Evolutionary conservation across 805 yeast species (phyloP).

Genomic region (Alloascoidea africana): DNA sequence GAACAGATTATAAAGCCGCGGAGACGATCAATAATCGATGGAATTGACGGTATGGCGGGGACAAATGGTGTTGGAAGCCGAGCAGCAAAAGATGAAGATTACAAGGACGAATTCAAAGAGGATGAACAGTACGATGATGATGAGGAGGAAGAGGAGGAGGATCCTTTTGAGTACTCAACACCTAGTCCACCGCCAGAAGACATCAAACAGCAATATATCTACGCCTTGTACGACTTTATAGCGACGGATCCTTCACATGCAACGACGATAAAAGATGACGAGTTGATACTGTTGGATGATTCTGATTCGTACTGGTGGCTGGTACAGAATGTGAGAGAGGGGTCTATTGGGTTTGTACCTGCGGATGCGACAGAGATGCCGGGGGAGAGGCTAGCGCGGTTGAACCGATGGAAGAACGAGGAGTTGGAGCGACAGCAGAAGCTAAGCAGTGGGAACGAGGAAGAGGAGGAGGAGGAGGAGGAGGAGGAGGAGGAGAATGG

Average conservation of each 20-base stretch:
- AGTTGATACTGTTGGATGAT: conserved; percentile 72
- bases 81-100: too few species aligned
- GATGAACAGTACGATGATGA: too few species aligned
- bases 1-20: too few species aligned
- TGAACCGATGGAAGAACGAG: conserved; percentile 29
- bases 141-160: conserved; percentile 11
- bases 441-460: too few species aligned
- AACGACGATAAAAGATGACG: conserved; percentile 62
- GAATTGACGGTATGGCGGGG: too few species aligned
- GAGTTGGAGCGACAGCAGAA: neutral
- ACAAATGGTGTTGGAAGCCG: too few species aligned
- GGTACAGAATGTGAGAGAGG: conserved; percentile 41
- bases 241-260: conserved; percentile 95
- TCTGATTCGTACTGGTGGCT: conserved; percentile 97
- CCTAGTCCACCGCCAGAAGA: conserved; percentile 74
- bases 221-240: conserved; percentile 73
- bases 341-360: conserved; percentile 85
- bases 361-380: conserved; percentile 91
- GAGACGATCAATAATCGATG: too few species aligned
- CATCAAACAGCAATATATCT: conserved; percentile 66
- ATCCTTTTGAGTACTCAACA: conserved; percentile 27
- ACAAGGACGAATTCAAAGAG: too few species aligned
- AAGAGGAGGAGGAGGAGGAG: neutral
- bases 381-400: conserved; percentile 77
- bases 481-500: neutral